Percentiles rank a stretch among this genome's conserved stretches.
Conservation (phyloP, 2,329 filamentous ascomycete species). For the Drechslera avenae region DNA sequence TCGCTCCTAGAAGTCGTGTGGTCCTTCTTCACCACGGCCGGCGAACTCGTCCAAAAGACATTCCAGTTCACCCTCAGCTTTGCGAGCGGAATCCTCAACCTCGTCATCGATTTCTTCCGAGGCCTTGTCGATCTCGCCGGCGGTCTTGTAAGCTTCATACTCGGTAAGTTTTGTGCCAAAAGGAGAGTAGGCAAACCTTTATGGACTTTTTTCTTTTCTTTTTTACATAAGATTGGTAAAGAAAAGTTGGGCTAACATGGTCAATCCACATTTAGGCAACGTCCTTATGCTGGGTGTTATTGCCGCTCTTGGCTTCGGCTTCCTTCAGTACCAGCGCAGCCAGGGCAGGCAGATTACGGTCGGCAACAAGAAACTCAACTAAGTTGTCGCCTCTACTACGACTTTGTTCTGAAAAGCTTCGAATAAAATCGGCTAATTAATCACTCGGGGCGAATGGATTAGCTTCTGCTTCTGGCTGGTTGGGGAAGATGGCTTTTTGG, state of each 20-base stretch:
- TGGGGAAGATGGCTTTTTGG: not conserved
- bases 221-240: too few relatives aligned
- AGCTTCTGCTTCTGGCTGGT: not conserved
- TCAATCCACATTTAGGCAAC: conserved; percentile 36
- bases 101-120: conserved; percentile 41
- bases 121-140: conserved; percentile 43
- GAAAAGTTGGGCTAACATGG: conserved; percentile 18
- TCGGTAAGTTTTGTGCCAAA: conserved; percentile 30
- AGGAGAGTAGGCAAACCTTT: too few relatives aligned
- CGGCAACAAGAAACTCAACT: conserved; percentile 48
- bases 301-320: conserved; percentile 40
- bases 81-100: conserved; percentile 32
- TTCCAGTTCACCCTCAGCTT: conserved; percentile 36
- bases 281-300: conserved; percentile 43
- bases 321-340: conserved; percentile 45
- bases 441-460: too few relatives aligned
- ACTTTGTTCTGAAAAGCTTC: too few relatives aligned
- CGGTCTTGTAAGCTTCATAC: conserved; percentile 41
- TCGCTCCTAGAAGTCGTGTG: conserved; percentile 43
- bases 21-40: conserved; percentile 45
- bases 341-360: conserved; percentile 44
- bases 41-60: conserved; percentile 38
- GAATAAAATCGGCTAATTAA: too few relatives aligned
- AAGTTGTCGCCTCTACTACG: conserved; percentile 5
- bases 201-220: too few relatives aligned